Evolutionary conservation across 306 rosid species (phyloP), one percentile per base, ranked within the genome.

Genomic region (Fagus sylvatica): DNA sequence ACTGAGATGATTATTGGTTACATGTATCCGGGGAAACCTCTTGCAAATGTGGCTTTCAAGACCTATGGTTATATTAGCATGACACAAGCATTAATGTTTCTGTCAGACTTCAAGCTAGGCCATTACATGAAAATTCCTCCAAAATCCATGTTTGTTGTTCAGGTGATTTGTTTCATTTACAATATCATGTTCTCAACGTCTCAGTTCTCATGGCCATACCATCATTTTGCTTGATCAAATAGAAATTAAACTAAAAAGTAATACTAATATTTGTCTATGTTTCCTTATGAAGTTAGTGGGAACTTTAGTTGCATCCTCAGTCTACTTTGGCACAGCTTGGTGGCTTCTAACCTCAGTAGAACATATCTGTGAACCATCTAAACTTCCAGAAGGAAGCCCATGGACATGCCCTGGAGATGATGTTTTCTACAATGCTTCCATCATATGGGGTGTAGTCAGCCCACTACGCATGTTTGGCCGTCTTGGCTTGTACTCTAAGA

Each of bases 121-220:
- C 98, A 93, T 79, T 93, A 93, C 72, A 93, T 90, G 97, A 93
- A 93, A 78, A 88, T 91, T 66, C 93, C 98, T 68, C 96, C 96
- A 13, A 87, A 79, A 60, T 79, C 93, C 53, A 90, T 94, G 96
- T 94, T 89, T 80, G 3, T 85, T 4, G 90, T 69, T 9, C 96
- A 93, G 93, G 93, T 88, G 83, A n/a, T 28, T 72, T 7, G 10
- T 16, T 13, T 64, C 40, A 15, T 61, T 28, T 4, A 36, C 12
- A 39, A 55, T 54, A 53, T 46, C 13, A 9, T 33, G 2, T 42
- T 42, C 8, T 19, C 15, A 28, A 75, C 11, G 9, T 10, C 28
- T 22, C 28, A 22, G 28, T 22, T 22, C 28, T 22, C 28, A 22
- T 22, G 28, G 28, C 28, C 28, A 22, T 46, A 46, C 15, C 11